Evolutionary conservation across 169 alveolate species (phyloP).

Genomic region (Plasmodium knowlesi): DNA sequence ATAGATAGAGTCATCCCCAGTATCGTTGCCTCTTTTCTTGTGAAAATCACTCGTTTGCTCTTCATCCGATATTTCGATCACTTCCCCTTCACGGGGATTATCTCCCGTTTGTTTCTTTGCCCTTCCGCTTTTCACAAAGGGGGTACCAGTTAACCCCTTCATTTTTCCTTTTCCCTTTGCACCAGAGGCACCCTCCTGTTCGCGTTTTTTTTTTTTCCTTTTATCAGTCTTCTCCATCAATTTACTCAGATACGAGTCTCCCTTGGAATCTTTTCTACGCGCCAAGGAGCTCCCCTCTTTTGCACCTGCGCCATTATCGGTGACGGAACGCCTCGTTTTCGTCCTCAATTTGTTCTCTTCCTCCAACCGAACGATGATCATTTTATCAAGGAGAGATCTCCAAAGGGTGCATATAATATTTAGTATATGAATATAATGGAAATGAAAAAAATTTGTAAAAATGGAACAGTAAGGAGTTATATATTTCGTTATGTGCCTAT

Average conservation of each 20-base stretch:
- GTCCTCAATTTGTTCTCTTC: slow-evolving; percentile 37
- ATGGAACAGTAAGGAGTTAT: slow-evolving; percentile 68
- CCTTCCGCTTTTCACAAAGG: not conserved
- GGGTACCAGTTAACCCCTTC: not conserved
- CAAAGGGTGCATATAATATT: slow-evolving; percentile 74
- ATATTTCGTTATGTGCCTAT: slow-evolving; percentile 67
- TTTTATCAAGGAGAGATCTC: slow-evolving; percentile 73
- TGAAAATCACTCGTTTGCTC: not conserved
- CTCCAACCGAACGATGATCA: slow-evolving; percentile 54
- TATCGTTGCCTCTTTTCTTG: not conserved
- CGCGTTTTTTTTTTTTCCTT: slow-evolving; percentile 24
- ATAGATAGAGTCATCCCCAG: not conserved
- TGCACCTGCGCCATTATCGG: not conserved
- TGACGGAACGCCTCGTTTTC: not conserved
- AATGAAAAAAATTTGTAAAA: slow-evolving; percentile 62
- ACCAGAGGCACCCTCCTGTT: not conserved
- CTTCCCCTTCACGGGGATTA: not conserved
- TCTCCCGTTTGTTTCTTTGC: not conserved
- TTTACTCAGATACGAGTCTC: slow-evolving; percentile 51
- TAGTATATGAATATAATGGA: slow-evolving; percentile 68
- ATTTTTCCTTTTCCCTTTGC: not conserved
- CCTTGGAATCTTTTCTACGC: not conserved
- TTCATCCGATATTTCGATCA: slow-evolving; percentile 71
- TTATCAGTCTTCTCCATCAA: slow-evolving; percentile 23
- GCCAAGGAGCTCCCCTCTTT: not conserved